phyloP scores from a whole-genome alignment of 768 basidiomycete species.

The Leccinellum luteum region DNA sequence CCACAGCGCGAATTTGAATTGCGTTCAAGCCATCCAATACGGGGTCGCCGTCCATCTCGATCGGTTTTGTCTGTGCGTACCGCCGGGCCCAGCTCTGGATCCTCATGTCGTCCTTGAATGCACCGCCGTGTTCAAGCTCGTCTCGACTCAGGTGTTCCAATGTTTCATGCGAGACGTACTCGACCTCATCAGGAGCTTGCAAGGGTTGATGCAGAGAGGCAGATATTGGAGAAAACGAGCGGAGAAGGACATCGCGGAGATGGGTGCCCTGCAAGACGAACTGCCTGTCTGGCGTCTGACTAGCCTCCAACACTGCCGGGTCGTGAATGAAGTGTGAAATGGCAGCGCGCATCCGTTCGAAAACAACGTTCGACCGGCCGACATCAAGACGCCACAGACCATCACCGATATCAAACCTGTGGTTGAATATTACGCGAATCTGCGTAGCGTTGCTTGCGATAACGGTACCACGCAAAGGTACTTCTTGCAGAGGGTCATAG shows the following conservation, averaged over 20 bases:
- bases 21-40: conserved; percentile 58
- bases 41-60: conserved; percentile 79
- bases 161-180: conserved; percentile 36
- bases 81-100: conserved; percentile 82
- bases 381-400: conserved; percentile 70
- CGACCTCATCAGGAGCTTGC: conserved; percentile 39
- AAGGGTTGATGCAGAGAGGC: conserved; percentile 29
- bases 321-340: conserved; percentile 56
- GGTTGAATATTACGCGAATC: conserved; percentile 57
- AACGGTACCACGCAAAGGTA: conserved; percentile 53
- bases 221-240: conserved; percentile 43
- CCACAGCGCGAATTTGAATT: conserved; percentile 81
- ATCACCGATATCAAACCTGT: conserved; percentile 42
- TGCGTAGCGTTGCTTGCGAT: conserved; percentile 48
- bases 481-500: conserved; percentile 57
- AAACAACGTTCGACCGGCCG: conserved; percentile 62
- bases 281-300: conserved; percentile 39
- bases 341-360: conserved; percentile 68
- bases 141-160: conserved; percentile 38
- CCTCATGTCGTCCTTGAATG: conserved; percentile 68
- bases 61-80: conserved; percentile 55
- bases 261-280: conserved; percentile 66
- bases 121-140: conserved; percentile 34
- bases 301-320: conserved; percentile 40
- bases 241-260: conserved; percentile 68